Percentiles rank a stretch among this genome's conserved stretches.
Conservation (phyloP, 2,329 filamentous ascomycete genomes). For the Rutstroemia sp. region DNA sequence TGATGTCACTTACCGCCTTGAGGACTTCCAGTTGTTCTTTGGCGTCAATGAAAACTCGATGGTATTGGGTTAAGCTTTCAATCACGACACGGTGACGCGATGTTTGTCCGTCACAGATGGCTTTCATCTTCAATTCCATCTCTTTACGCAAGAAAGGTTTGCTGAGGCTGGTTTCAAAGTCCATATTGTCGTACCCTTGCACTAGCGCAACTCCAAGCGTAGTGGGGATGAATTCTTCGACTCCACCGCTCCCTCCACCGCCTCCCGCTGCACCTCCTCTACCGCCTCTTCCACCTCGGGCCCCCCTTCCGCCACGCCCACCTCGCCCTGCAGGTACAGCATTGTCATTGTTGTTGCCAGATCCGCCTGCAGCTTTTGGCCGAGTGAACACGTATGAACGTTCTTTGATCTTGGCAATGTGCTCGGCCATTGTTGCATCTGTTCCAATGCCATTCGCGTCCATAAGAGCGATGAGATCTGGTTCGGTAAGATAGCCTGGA, state of each 20-base stretch:
- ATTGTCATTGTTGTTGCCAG: constrained; percentile 24
- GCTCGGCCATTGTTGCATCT: constrained; percentile 97
- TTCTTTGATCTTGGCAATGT: constrained; percentile 92
- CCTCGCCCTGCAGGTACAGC: constrained; percentile 31
- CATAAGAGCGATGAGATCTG: constrained; percentile 93
- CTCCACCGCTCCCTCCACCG: constrained; percentile 37
- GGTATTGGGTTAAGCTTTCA: constrained; percentile 81
- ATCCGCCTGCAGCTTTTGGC: constrained; percentile 34
- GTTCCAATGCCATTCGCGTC: constrained; percentile 98
- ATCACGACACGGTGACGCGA: constrained; percentile 68
- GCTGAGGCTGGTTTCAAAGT: constrained; percentile 83
- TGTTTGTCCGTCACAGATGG: constrained; percentile 82
- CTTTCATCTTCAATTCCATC: constrained; percentile 96
- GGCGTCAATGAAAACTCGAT: constrained; percentile 76
- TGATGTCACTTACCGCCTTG: constrained; percentile 45
- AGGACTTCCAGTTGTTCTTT: constrained; percentile 65
- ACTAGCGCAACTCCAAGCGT: constrained; percentile 86
- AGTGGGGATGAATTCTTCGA: constrained; percentile 89
- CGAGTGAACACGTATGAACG: constrained; percentile 74
- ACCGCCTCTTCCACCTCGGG: constrained; percentile 35
- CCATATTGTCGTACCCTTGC: constrained; percentile 90
- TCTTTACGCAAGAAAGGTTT: constrained; percentile 96
- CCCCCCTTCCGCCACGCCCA: constrained; percentile 35
- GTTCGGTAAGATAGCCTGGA: constrained; percentile 85
- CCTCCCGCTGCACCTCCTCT: constrained; percentile 35